Evolutionary conservation across 495 filamentous ascomycete genomes (phyloP).

Genomic region (Aspergillus nidulans): DNA sequence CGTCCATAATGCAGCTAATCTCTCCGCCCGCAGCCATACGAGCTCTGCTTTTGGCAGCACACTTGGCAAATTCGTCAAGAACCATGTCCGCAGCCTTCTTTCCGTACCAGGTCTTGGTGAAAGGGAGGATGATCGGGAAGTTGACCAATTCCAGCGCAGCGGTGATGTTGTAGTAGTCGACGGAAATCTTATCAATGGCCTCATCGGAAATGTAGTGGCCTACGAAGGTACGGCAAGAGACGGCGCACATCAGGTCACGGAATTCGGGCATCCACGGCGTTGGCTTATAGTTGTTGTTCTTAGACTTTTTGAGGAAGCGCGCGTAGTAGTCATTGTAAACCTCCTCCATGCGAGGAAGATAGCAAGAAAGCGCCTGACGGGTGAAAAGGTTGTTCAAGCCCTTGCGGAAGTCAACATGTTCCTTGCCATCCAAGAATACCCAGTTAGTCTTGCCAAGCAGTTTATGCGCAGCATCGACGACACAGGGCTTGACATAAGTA

Average conservation of each 20-base stretch:
- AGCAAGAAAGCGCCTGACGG: slow-evolving; percentile 77
- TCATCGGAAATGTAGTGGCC: slow-evolving; percentile 91
- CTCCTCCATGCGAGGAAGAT: slow-evolving; percentile 89
- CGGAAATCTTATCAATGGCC: slow-evolving; percentile 87
- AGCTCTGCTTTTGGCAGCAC: slow-evolving; percentile 86
- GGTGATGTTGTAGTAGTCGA: slow-evolving; percentile 96
- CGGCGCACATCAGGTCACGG: slow-evolving; percentile 92
- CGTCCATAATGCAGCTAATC: slow-evolving; percentile 88
- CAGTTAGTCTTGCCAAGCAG: slow-evolving; percentile 89
- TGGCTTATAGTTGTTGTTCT: slow-evolving; percentile 61
- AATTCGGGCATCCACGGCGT: slow-evolving; percentile 87
- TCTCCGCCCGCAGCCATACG: slow-evolving; percentile 90
- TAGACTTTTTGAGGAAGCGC: slow-evolving; percentile 68
- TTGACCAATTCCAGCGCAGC: slow-evolving; percentile 96
- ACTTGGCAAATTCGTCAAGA: slow-evolving; percentile 81
- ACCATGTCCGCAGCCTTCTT: slow-evolving; percentile 95
- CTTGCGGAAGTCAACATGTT: slow-evolving; percentile 94
- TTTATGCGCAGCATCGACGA: slow-evolving; percentile 93
- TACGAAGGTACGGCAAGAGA: slow-evolving; percentile 93
- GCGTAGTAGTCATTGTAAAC: slow-evolving; percentile 86
- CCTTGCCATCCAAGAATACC: slow-evolving; percentile 96
- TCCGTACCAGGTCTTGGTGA: slow-evolving; percentile 94
- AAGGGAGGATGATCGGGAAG: slow-evolving; percentile 96
- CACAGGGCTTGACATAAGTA: slow-evolving; percentile 87
- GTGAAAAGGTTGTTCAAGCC: slow-evolving; percentile 95